Evolutionary conservation across 345 rosid genomes (phyloP), one percentile per base, ranked within the genome.

Genomic region (Durio zibethinus): DNA sequence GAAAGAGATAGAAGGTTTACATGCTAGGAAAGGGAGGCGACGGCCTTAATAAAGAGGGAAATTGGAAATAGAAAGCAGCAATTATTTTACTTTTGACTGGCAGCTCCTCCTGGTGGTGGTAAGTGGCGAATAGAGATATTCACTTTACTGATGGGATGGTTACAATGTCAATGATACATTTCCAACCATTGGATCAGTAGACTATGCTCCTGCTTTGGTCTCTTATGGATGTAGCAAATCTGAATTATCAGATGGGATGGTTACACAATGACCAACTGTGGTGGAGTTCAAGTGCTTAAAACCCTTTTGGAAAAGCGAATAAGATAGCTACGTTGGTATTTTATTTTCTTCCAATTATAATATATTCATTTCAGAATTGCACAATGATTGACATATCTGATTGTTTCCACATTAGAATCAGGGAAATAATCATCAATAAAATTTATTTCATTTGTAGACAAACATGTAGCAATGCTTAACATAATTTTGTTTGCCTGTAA

Each of bases 1-100:
- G 76, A n/a, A 62, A 72, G 54, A 25, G 72, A 33, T 29, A 23
- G 56, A 23, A 47, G 74, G 43, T 29, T 66, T 40, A 61, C 69
- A 53, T 43, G 40, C 38, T 54, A 72, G 29, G 81, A 83, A 84
- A 86, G 56, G 78, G 35, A 76, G 35, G 36, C 73, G 2, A 25
- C 15, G 73, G 73, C 4, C 15, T 75, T 79, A 79, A 85, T 79
- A 87, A 79, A 69, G 75, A 42, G 64, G 36, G 82, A 48, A 76
- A 54, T 23, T 36, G n/a, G 73, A 61, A 50, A 36, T 7, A 38
- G 60, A 56, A 67, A 73, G 79, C 73, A 62, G 76, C 73, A 76
- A 85, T 80, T 27, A 82, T 81, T 80, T 78, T 38, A 20, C 9
- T 20, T 27, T 80, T 84, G 80, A 74, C 76, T 83, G 76, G 77